These are phyloP conservation scores for Neurospora cerealis DNA, from an alignment of 495 filamentous ascomycete species.

Conservation along the genomic window DNA sequence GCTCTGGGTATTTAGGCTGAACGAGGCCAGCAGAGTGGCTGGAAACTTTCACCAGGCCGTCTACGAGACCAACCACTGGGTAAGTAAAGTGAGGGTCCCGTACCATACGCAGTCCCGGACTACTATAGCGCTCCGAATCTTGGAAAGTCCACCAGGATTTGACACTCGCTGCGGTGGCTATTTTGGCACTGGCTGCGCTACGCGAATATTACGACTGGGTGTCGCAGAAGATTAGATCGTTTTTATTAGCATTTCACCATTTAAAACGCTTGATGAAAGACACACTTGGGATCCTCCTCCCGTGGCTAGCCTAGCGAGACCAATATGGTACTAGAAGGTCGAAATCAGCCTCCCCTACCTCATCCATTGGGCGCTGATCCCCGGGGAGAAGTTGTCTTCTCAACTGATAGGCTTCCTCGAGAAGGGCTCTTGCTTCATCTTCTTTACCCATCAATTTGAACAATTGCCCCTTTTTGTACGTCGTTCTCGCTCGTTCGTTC, in stretches of 20 bases:
- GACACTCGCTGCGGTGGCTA: background rate
- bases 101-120: background rate
- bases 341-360: background rate
- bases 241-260: background rate
- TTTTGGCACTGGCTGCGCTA: background rate
- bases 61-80: background rate
- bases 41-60: background rate
- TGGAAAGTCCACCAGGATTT: background rate
- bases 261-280: background rate
- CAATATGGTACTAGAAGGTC: background rate
- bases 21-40: background rate
- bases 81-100: background rate
- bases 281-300: background rate
- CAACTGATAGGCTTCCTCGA: background rate
- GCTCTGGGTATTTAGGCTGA: background rate
- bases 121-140: background rate
- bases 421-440: background rate
- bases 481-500: background rate
- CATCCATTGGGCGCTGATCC: background rate
- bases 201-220: background rate
- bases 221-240: background rate
- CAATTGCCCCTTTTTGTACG: background rate
- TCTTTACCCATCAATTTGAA: background rate
- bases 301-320: background rate
- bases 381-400: background rate